A percentile compares a stretch with the other conserved stretches of the same genome.
These are phyloP conservation scores for Pichia inconspicua DNA, from an alignment of 1,139 yeast species.

Conservation along the genomic window DNA sequence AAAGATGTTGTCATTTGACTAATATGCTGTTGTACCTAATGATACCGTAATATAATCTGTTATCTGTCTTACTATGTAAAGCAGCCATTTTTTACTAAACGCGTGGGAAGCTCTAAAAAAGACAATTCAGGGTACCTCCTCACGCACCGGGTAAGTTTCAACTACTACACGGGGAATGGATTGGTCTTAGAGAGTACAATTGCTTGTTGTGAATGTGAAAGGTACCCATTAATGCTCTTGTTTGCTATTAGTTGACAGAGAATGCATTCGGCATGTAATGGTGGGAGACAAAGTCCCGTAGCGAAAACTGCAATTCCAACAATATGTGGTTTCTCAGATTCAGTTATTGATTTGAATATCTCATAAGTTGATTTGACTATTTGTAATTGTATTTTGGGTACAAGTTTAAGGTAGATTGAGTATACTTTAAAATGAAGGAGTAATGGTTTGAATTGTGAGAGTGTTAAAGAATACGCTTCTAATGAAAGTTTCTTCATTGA, in stretches of 20 bases:
- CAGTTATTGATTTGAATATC: background rate
- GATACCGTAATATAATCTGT: background rate
- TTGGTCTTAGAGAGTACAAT: constrained; percentile 4
- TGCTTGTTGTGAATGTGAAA: constrained; percentile 6
- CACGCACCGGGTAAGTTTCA: constrained; percentile 1
- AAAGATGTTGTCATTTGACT: constrained; percentile 2
- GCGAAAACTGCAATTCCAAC: constrained; percentile 27
- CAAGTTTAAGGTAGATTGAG: constrained; percentile 41
- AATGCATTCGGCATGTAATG: constrained; percentile 3
- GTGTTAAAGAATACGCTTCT: constrained; percentile 39
- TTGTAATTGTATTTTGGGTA: constrained; percentile 2
- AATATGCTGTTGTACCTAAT: background rate
- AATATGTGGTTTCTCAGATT: constrained; percentile 25
- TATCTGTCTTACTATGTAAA: background rate
- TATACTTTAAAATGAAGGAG: constrained; percentile 57
- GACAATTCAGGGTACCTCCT: too few relatives aligned
- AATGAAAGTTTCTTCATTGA: constrained; percentile 32
- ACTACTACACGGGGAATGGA: constrained; percentile 2
- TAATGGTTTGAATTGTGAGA: constrained; percentile 40
- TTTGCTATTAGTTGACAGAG: constrained; percentile 5
- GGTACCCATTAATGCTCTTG: constrained; percentile 4
- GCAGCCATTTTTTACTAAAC: constrained; percentile 2
- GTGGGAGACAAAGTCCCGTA: background rate
- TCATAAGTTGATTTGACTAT: background rate
- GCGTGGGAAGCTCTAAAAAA: too few relatives aligned